phyloP scores from a whole-genome alignment of 768 basidiomycete genomes.

The Hygrophoropsis aurantiaca region DNA sequence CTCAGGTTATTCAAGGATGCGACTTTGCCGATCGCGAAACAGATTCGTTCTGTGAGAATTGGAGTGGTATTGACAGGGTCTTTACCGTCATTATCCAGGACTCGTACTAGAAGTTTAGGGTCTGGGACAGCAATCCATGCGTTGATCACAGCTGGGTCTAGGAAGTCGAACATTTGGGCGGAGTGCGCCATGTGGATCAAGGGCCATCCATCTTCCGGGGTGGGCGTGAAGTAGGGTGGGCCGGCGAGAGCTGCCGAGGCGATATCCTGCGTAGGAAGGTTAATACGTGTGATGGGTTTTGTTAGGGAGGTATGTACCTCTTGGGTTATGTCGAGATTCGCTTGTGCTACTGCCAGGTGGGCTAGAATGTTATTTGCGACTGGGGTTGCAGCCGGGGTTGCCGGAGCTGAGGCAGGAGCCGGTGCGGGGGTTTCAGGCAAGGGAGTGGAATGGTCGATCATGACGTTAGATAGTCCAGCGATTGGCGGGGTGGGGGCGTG shows the following conservation, averaged over 20 bases:
- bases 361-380: background rate
- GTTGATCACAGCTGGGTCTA: background rate
- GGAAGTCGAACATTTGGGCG: background rate
- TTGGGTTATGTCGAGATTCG: background rate
- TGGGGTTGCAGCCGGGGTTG: too few species aligned
- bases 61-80: background rate
- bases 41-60: background rate
- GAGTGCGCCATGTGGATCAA: background rate
- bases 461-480: too few species aligned
- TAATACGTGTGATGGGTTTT: too few species aligned
- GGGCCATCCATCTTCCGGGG: background rate
- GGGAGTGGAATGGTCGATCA: too few species aligned
- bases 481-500: too few species aligned
- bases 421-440: too few species aligned
- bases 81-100: background rate
- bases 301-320: too few species aligned
- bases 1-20: background rate
- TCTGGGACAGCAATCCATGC: background rate
- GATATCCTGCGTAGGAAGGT: too few species aligned
- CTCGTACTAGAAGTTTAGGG: background rate
- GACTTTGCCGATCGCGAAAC: rapidly evolving
- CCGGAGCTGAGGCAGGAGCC: too few species aligned
- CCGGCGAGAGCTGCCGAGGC: background rate
- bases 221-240: background rate
- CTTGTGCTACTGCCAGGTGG: too few species aligned